Evolutionary conservation across 257 asterid genomes (phyloP).

Genomic region (Nicotiana attenuata): DNA sequence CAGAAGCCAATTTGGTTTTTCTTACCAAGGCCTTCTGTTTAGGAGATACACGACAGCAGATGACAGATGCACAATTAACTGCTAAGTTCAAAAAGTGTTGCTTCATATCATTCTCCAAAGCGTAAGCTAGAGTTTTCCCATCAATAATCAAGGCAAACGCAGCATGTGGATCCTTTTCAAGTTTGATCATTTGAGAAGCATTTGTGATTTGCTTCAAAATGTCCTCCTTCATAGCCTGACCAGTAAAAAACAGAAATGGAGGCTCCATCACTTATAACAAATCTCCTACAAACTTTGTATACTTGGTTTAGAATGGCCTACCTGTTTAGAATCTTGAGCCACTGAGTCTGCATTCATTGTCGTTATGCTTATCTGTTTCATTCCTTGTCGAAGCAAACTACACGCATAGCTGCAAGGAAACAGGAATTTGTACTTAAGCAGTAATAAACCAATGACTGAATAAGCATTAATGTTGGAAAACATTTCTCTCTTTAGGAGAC

Average conservation of each 20-base stretch:
- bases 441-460: background rate
- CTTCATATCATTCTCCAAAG: slow-evolving; percentile 84
- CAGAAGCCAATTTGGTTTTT: background rate
- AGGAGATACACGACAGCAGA: slow-evolving; percentile 99
- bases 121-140: slow-evolving; percentile 77
- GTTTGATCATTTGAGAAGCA: slow-evolving; percentile 72
- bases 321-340: slow-evolving; percentile 56
- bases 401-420: slow-evolving; percentile 67
- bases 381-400: slow-evolving; percentile 97
- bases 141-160: slow-evolving; percentile 95
- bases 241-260: slow-evolving; percentile 15
- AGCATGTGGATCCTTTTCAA: slow-evolving; percentile 85
- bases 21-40: slow-evolving; percentile 93
- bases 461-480: background rate
- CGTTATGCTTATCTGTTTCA: slow-evolving; percentile 80
- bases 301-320: slow-evolving; percentile 21
- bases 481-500: slow-evolving; percentile 28
- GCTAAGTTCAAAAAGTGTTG: slow-evolving; percentile 73
- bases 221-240: slow-evolving; percentile 59
- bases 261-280: background rate
- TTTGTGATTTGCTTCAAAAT: slow-evolving; percentile 71
- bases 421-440: slow-evolving; percentile 13
- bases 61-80: slow-evolving; percentile 89
- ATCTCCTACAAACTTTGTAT: background rate
- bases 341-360: slow-evolving; percentile 33